Evolutionary conservation across 352 stramenopile species (phyloP).

Genomic region (Globisporangium lucens): DNA sequence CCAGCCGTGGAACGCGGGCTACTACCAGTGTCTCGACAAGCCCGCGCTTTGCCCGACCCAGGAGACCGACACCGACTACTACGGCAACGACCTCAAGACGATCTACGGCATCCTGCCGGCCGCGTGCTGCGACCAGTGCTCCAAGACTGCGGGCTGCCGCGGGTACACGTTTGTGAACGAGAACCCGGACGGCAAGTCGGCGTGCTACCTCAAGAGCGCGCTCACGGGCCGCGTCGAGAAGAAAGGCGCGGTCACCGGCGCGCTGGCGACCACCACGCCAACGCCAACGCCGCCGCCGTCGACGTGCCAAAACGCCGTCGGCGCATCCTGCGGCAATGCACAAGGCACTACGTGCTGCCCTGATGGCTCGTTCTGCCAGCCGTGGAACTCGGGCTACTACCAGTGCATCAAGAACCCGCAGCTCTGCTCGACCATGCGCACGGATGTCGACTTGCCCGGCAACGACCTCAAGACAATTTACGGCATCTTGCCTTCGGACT

Average conservation of each 20-base stretch:
- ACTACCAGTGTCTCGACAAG: conserved; percentile 54
- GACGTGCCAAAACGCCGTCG: conserved; percentile 42
- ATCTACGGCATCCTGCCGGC: conserved; percentile 37
- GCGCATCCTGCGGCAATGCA: conserved; percentile 34
- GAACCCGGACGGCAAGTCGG: conserved; percentile 42
- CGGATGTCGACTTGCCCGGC: conserved; percentile 48
- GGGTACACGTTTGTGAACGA: conserved; percentile 64
- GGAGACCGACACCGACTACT: conserved; percentile 50
- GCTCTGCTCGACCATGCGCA: conserved; percentile 36
- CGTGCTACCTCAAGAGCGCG: conserved; percentile 54
- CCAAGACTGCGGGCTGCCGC: conserved; percentile 35
- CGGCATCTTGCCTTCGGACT: conserved; percentile 32
- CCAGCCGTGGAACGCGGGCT: conserved; percentile 57
- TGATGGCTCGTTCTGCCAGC: conserved; percentile 51
- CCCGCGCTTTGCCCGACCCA: conserved; percentile 33
- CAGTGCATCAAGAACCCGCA: conserved; percentile 38
- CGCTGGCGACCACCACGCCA: background rate
- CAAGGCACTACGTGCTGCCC: conserved; percentile 36
- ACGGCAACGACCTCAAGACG: conserved; percentile 42
- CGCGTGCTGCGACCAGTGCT: conserved; percentile 41
- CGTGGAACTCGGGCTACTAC: conserved; percentile 62
- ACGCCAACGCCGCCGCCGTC: background rate
- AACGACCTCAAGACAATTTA: conserved; percentile 45
- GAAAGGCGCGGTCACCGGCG: conserved; percentile 39
- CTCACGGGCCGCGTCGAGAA: conserved; percentile 22